These are phyloP conservation scores for Acanthamoeba quina DNA, from an alignment of 208 protist species.

Conservation along the genomic window DNA sequence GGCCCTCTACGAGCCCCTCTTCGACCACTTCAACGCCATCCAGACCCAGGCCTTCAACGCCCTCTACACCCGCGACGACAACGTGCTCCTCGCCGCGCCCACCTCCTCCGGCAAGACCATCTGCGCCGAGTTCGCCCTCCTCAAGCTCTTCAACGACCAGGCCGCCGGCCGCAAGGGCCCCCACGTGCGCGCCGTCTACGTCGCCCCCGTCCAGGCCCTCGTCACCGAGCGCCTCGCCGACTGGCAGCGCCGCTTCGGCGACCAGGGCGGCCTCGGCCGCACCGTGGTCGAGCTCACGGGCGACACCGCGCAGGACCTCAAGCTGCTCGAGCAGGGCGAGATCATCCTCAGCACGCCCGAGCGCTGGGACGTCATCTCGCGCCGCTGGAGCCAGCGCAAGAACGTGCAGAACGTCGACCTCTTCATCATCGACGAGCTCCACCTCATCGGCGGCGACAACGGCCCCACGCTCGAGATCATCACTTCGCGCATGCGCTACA, in stretches of 20 bases:
- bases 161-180: slow-evolving; percentile 92
- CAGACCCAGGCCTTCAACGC: slow-evolving; percentile 99
- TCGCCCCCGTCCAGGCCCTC: slow-evolving; percentile 99
- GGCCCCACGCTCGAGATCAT: slow-evolving; percentile 99
- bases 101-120: slow-evolving; percentile 99
- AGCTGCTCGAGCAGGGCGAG: slow-evolving; percentile 94
- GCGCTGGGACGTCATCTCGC: slow-evolving; percentile 99
- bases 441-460: slow-evolving; percentile 99
- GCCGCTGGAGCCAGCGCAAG: slow-evolving; percentile 97
- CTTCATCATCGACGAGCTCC: slow-evolving; percentile 99
- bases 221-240: slow-evolving; percentile 98
- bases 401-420: slow-evolving; percentile 94
- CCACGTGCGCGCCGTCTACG: slow-evolving; percentile 95
- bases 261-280: slow-evolving; percentile 90
- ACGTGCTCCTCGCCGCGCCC: slow-evolving; percentile 98
- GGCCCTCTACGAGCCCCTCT: slow-evolving; percentile 90
- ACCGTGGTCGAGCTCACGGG: slow-evolving; percentile 98
- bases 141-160: slow-evolving; percentile 94
- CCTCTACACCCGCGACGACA: slow-evolving; percentile 98
- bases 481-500: slow-evolving; percentile 98
- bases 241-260: slow-evolving; percentile 95
- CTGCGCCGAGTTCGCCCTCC: slow-evolving; percentile 98
- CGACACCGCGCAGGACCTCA: slow-evolving; percentile 96
- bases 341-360: slow-evolving; percentile 99
- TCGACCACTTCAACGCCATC: slow-evolving; percentile 99